Conservation (phyloP, 2,329 filamentous ascomycete species). For the Penicillium rolfsii region DNA sequence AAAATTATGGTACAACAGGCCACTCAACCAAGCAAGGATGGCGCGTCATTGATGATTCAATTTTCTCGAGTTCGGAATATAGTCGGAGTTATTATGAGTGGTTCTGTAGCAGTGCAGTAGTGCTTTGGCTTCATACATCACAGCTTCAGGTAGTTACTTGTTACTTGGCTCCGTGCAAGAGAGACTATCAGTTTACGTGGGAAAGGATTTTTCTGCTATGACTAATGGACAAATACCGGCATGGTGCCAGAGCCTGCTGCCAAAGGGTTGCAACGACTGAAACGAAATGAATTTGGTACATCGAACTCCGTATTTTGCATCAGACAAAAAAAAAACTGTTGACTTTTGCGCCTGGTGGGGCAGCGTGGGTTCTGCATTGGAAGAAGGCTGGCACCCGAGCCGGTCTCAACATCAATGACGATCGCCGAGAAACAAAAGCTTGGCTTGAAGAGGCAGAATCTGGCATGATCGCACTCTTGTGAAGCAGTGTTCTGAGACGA, state of each 20-base stretch:
- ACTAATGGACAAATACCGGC: not conserved
- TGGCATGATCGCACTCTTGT: not conserved
- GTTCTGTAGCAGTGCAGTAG: not conserved
- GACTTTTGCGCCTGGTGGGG: conserved; percentile 20
- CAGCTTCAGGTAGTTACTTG: not conserved
- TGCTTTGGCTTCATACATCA: not conserved
- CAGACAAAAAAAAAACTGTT: conserved; percentile 11
- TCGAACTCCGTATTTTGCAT: not conserved
- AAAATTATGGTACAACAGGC: not conserved
- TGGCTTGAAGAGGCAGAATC: conserved; percentile 7
- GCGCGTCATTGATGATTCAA: not conserved
- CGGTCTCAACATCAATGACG: conserved; percentile 18
- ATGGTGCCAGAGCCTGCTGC: not conserved
- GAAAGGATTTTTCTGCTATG: not conserved
- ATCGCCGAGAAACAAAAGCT: conserved; percentile 16
- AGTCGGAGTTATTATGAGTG: not conserved
- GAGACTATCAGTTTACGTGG: not conserved
- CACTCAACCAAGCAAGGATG: not conserved
- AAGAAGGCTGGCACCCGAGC: conserved; percentile 13
- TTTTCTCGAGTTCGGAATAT: not conserved
- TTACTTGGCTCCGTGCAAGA: not conserved
- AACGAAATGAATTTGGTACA: not conserved
- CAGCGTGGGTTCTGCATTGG: conserved; percentile 19
- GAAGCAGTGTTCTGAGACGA: not conserved
- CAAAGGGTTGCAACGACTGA: not conserved